Conservation (phyloP, 1,139 yeast species). For the Candida smagusa region DNA sequence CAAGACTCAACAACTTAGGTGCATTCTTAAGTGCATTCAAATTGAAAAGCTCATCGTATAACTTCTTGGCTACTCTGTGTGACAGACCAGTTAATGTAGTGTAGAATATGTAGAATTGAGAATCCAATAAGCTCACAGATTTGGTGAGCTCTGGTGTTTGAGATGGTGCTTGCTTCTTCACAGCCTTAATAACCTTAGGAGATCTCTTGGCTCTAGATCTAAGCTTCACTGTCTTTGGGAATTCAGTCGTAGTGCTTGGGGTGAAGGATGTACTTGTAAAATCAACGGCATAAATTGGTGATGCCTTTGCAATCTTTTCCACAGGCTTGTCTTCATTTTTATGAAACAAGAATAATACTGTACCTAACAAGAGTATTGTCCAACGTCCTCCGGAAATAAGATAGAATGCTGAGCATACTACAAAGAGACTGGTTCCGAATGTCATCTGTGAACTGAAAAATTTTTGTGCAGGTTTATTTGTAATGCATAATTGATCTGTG, state of each 20-base stretch:
- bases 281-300: slow-evolving; percentile 44
- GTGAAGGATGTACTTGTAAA: slow-evolving; percentile 38
- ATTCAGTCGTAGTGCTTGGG: slow-evolving; percentile 21
- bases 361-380: slow-evolving; percentile 18
- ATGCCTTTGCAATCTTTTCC: slow-evolving; percentile 12
- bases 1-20: slow-evolving; percentile 64
- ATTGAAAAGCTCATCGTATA: slow-evolving; percentile 34
- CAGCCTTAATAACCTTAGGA: slow-evolving; percentile 41
- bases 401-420: slow-evolving; percentile 19
- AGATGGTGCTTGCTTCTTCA: slow-evolving; percentile 20
- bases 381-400: slow-evolving; percentile 25
- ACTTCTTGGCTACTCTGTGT: slow-evolving; percentile 58
- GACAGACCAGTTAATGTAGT: slow-evolving; percentile 85
- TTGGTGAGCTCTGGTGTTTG: slow-evolving; percentile 26
- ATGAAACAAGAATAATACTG: slow-evolving; percentile 9
- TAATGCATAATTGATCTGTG: slow-evolving; percentile 1
- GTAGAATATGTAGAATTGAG: slow-evolving; percentile 65
- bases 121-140: slow-evolving; percentile 33
- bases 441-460: slow-evolving; percentile 5
- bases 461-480: slow-evolving; percentile 6
- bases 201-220: slow-evolving; percentile 24
- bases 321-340: slow-evolving; percentile 1
- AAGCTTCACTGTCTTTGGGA: slow-evolving; percentile 17
- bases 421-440: slow-evolving; percentile 13
- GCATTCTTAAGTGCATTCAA: slow-evolving; percentile 30